phyloP scores from a whole-genome alignment of 345 rosid genomes.

The Citrus mangshanensis region DNA sequence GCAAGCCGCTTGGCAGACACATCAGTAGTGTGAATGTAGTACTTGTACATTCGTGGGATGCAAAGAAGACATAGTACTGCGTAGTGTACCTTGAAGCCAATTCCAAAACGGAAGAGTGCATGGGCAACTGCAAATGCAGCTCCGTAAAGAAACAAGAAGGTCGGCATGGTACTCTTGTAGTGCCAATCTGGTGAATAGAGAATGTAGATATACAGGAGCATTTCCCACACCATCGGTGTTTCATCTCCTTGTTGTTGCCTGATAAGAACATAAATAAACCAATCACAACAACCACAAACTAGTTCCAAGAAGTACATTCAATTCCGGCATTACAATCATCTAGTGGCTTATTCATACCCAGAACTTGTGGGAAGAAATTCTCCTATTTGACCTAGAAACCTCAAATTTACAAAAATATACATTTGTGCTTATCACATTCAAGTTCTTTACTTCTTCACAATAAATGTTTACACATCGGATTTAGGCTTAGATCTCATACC shows the following conservation, averaged over 20 bases:
- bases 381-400: too few species aligned
- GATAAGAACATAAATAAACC: slow-evolving; percentile 7
- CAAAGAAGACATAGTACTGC: slow-evolving; percentile 74
- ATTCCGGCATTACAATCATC: neutral
- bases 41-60: slow-evolving; percentile 90
- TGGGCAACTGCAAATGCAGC: slow-evolving; percentile 74
- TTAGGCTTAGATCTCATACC: neutral
- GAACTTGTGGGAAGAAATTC: neutral
- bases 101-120: slow-evolving; percentile 57
- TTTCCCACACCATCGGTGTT: slow-evolving; percentile 99
- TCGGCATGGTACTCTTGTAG: slow-evolving; percentile 92
- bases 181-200: slow-evolving; percentile 99
- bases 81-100: slow-evolving; percentile 90
- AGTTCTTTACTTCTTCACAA: neutral
- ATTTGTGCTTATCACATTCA: too few species aligned
- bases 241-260: slow-evolving; percentile 99
- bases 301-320: neutral
- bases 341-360: neutral
- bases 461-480: neutral
- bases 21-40: slow-evolving; percentile 83
- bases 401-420: too few species aligned
- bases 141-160: slow-evolving; percentile 87
- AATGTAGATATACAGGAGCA: slow-evolving; percentile 92
- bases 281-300: neutral
- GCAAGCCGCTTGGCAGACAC: slow-evolving; percentile 65